Conservation (phyloP, 208 protist genomes). For the Crithidia expoeki region DNA sequence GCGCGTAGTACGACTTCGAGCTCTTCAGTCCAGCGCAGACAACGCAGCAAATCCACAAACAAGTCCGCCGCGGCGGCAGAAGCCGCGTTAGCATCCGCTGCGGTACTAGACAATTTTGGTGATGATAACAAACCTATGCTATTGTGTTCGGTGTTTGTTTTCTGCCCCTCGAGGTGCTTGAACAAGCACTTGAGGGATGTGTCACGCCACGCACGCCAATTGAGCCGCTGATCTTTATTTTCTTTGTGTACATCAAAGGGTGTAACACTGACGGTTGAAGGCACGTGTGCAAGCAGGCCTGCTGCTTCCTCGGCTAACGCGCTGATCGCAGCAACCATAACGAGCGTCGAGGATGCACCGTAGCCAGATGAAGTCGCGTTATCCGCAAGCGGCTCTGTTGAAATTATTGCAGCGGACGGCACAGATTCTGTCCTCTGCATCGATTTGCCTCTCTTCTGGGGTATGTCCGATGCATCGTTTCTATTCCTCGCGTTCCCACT, state of each 20-base stretch:
- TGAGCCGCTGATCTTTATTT: not conserved
- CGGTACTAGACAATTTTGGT: too few relatives aligned
- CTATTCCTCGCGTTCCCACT: too few relatives aligned
- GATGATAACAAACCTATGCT: not conserved
- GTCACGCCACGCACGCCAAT: constrained; percentile 10
- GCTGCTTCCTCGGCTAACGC: constrained; percentile 26
- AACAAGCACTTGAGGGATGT: not conserved
- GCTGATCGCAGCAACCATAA: constrained; percentile 22
- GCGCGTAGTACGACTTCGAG: constrained; percentile 19
- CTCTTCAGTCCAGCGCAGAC: constrained; percentile 29
- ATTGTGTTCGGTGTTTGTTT: not conserved
- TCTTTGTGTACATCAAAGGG: not conserved
- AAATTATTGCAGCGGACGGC: too few relatives aligned
- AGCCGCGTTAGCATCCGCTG: too few relatives aligned
- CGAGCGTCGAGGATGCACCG: constrained; percentile 14
- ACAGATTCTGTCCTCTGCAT: too few relatives aligned
- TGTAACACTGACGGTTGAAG: not conserved
- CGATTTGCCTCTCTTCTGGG: too few relatives aligned
- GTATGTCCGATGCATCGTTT: too few relatives aligned
- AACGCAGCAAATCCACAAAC: constrained; percentile 27
- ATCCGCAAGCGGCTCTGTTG: too few relatives aligned
- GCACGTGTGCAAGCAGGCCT: not conserved
- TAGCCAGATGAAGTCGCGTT: not conserved
- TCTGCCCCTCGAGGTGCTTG: not conserved
- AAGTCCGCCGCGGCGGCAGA: not conserved